A percentile compares a stretch with the other conserved stretches of the same genome.
Conservation (phyloP, 2,329 filamentous ascomycete genomes). For the Mycosphaerella arachidis region DNA sequence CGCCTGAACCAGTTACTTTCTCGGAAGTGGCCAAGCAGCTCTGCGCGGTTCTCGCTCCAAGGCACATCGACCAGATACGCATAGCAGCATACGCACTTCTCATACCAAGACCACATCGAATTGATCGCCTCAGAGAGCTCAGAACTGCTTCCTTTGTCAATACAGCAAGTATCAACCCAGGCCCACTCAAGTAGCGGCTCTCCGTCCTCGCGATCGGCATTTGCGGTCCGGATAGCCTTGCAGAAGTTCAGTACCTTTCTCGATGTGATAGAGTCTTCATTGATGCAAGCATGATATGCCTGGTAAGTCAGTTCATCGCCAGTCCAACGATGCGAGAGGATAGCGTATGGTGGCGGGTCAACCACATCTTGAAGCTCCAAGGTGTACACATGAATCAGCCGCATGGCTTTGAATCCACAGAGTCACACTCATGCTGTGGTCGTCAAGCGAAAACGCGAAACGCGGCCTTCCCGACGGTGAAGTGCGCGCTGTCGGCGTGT, state of each 20-base stretch:
- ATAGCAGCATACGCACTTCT: slow-evolving; percentile 11
- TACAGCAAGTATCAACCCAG: slow-evolving; percentile 24
- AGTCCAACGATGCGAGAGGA: not conserved
- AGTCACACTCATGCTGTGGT: too few relatives aligned
- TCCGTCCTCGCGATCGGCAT: too few relatives aligned
- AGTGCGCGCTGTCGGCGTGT: too few relatives aligned
- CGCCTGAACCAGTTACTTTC: slow-evolving; percentile 1
- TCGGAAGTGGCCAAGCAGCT: not conserved
- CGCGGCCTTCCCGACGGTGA: too few relatives aligned
- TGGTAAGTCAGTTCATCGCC: not conserved
- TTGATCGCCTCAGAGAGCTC: slow-evolving; percentile 18
- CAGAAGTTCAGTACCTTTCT: too few relatives aligned
- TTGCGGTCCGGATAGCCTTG: too few relatives aligned
- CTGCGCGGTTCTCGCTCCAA: not conserved
- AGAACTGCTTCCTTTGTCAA: slow-evolving; percentile 15
- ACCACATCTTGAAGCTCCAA: not conserved
- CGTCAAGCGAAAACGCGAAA: too few relatives aligned
- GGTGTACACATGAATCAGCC: not conserved
- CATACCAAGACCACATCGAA: slow-evolving; percentile 21
- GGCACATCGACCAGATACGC: slow-evolving; percentile 12
- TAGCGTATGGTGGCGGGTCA: slow-evolving; percentile 1
- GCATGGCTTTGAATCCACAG: not conserved
- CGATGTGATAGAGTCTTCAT: too few relatives aligned
- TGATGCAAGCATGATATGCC: not conserved
- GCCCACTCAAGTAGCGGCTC: not conserved